Percentiles rank a stretch among this genome's conserved stretches.
These are phyloP conservation scores for Debaryomyces tyrocola DNA, from an alignment of 805 yeast species.

Conservation along the genomic window DNA sequence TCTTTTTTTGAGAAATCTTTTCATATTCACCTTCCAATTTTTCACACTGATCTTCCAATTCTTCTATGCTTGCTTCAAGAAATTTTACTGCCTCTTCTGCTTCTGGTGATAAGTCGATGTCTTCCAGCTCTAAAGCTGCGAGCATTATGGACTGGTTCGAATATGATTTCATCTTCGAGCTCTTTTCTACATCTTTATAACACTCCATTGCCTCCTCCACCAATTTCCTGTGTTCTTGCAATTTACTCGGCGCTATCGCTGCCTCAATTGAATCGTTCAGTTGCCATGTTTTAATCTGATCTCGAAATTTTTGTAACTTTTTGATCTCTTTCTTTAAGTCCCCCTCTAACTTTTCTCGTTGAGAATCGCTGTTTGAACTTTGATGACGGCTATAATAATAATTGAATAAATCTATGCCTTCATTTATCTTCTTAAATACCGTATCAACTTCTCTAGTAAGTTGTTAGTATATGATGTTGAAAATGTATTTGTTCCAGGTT, in stretches of 20 bases:
- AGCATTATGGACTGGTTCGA: constrained; percentile 47
- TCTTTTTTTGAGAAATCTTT: constrained; percentile 37
- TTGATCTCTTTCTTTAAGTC: constrained; percentile 48
- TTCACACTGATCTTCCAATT: constrained; percentile 34
- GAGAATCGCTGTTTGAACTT: constrained; percentile 38
- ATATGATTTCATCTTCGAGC: constrained; percentile 43
- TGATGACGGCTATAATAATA: constrained; percentile 46
- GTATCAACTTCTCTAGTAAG: constrained; percentile 37
- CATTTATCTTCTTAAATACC: constrained; percentile 44
- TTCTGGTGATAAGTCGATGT: constrained; percentile 30
- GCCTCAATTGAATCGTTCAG: constrained; percentile 32
- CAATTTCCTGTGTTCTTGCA: constrained; percentile 37
- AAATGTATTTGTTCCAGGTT: neutral
- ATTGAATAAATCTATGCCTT: constrained; percentile 45
- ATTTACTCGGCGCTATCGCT: constrained; percentile 23
- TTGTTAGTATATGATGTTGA: constrained; percentile 4
- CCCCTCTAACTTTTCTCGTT: constrained; percentile 43
- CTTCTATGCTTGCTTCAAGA: constrained; percentile 29
- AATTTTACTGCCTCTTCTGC: constrained; percentile 34
- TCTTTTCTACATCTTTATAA: constrained; percentile 44
- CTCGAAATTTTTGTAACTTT: constrained; percentile 45
- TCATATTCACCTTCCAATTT: constrained; percentile 41
- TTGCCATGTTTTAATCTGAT: constrained; percentile 47
- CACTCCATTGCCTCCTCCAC: constrained; percentile 49
- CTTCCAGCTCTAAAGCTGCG: constrained; percentile 36